Conservation (phyloP, 2,329 filamentous ascomycete species). For the Cyphellophora europaea region DNA sequence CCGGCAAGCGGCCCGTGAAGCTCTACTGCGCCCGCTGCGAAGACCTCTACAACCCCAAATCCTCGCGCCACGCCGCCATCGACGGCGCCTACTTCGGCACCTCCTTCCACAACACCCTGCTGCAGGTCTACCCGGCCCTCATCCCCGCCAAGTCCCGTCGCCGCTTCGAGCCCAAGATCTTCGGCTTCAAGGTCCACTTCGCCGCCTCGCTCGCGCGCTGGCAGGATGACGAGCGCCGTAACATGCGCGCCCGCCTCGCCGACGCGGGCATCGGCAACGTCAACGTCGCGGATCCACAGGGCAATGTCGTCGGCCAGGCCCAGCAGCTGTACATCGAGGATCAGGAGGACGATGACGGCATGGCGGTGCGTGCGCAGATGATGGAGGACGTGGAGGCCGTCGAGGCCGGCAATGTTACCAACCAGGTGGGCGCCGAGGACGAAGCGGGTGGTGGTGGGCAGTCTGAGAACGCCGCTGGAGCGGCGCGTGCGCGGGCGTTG, state of each 20-base stretch:
- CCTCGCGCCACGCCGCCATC: slow-evolving; percentile 85
- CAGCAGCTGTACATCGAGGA: slow-evolving; percentile 16
- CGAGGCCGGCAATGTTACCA: no score
- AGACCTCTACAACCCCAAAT: slow-evolving; percentile 98
- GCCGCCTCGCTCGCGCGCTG: slow-evolving; percentile 79
- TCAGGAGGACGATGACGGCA: slow-evolving; percentile 15
- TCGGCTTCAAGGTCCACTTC: slow-evolving; percentile 92
- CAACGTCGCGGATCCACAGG: slow-evolving; percentile 62
- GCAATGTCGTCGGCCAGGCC: not conserved
- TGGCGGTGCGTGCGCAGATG: slow-evolving; percentile 7
- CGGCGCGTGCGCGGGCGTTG: no score
- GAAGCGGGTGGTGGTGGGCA: no score
- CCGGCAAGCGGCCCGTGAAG: slow-evolving; percentile 84
- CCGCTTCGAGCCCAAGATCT: slow-evolving; percentile 82
- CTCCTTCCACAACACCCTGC: slow-evolving; percentile 97
- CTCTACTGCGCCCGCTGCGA: slow-evolving; percentile 96
- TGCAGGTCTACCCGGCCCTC: slow-evolving; percentile 91
- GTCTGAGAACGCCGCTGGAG: no score
- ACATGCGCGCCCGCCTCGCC: slow-evolving; percentile 70
- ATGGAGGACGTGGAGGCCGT: no score
- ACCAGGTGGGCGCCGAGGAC: no score
- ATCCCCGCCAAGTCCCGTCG: slow-evolving; percentile 77
- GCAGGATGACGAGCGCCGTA: slow-evolving; percentile 73
- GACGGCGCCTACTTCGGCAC: slow-evolving; percentile 98
- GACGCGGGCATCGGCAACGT: slow-evolving; percentile 45